Evolutionary conservation across 1,139 yeast species (phyloP).

Genomic region (Candida albicans): DNA sequence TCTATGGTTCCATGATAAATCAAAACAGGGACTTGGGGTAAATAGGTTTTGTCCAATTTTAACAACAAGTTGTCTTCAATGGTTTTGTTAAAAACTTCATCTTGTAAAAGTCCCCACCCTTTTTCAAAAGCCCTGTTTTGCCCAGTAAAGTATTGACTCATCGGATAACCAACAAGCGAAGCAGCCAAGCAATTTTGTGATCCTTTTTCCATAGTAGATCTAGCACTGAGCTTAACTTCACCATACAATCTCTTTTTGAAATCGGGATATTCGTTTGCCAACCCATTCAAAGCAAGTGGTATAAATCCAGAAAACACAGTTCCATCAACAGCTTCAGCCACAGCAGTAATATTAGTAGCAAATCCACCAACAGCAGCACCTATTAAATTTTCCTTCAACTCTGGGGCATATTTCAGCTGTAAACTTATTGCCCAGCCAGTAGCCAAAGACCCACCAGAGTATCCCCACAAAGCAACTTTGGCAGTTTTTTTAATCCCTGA

Average conservation of each 20-base stretch:
- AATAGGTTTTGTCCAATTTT: conserved; percentile 10
- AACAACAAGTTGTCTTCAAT: conserved; percentile 24
- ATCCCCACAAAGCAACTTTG: conserved; percentile 25
- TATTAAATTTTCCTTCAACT: conserved; percentile 22
- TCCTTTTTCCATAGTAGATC: conserved; percentile 1
- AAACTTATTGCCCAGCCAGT: conserved; percentile 30
- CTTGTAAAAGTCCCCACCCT: conserved; percentile 20
- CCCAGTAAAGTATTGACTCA: conserved; percentile 9
- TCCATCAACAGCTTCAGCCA: conserved; percentile 28
- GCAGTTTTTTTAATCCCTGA: conserved; percentile 25
- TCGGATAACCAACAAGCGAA: neutral
- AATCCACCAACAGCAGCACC: conserved; percentile 39
- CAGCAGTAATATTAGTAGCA: conserved; percentile 25
- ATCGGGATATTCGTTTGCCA: conserved; percentile 27
- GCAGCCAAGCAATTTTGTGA: conserved; percentile 5
- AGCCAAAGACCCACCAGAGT: conserved; percentile 32
- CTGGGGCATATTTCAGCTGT: conserved; percentile 37
- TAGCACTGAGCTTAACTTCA: conserved; percentile 1
- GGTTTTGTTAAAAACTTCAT: conserved; percentile 15
- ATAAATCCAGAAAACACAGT: conserved; percentile 27
- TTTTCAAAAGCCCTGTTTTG: conserved; percentile 4
- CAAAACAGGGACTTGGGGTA: conserved; percentile 35
- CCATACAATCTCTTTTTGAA: conserved; percentile 3
- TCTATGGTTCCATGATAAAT: conserved; percentile 35
- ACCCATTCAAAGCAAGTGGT: conserved; percentile 27